phyloP scores from a whole-genome alignment of 305 asterid genomes.

The Salvia sclarea region DNA sequence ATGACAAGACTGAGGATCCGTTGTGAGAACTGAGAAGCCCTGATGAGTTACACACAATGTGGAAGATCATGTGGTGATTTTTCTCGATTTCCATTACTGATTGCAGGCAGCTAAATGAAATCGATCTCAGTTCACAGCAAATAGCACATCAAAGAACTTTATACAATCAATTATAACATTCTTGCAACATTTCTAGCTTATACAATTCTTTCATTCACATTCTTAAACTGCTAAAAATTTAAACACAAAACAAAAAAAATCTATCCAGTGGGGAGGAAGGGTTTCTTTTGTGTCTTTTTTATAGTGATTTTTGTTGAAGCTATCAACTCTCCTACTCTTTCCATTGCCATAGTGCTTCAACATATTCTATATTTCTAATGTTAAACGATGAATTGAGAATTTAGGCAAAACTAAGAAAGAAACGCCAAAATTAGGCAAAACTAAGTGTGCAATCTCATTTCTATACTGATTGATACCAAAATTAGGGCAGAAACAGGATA shows the following conservation, averaged over 20 bases:
- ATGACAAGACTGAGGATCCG: conserved; percentile 40
- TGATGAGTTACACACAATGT: conserved; percentile 25
- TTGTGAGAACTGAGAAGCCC: conserved; percentile 76
- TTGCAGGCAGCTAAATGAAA: neutral
- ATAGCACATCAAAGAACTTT: neutral
- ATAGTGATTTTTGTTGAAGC: neutral
- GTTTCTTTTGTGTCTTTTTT: too few relatives aligned
- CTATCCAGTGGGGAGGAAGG: neutral
- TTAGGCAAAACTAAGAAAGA: neutral
- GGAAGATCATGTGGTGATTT: neutral
- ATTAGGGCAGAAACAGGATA: neutral
- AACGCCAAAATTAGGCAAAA: neutral
- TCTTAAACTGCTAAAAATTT: neutral
- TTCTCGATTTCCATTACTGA: neutral
- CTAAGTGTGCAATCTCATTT: neutral
- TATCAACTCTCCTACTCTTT: neutral
- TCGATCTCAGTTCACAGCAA: neutral
- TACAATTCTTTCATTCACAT: neutral
- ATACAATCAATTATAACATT: neutral
- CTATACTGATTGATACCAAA: neutral
- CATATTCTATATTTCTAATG: neutral
- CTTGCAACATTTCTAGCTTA: neutral
- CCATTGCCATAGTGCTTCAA: neutral
- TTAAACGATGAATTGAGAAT: neutral
- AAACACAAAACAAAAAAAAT: neutral